Conservation (phyloP, 1,284 basidiomycete genomes). For the Ustilago sp. region DNA sequence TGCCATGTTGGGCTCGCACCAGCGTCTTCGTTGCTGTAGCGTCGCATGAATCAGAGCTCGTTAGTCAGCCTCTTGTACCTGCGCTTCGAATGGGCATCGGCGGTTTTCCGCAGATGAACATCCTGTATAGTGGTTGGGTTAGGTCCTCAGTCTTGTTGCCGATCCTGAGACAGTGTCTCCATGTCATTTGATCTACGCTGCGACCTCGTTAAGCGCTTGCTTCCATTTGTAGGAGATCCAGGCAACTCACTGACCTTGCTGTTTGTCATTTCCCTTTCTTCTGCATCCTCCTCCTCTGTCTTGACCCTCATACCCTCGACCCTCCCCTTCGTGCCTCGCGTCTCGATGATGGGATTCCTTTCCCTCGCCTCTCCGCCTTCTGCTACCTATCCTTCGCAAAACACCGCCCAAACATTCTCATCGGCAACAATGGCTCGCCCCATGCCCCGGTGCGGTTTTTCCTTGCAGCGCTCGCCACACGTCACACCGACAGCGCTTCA, state of each 20-base stretch:
- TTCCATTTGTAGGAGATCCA: not conserved
- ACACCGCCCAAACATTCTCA: not conserved
- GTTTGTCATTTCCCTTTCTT: not conserved
- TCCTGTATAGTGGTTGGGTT: not conserved
- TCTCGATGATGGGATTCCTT: constrained; percentile 24
- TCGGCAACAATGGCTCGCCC: not conserved
- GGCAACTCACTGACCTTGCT: constrained; percentile 7
- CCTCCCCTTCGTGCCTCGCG: constrained; percentile 15
- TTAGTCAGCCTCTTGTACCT: not conserved
- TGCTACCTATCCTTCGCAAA: not conserved
- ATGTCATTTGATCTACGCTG: constrained; percentile 7
- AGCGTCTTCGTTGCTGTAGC: not conserved
- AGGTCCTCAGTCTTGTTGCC: constrained; percentile 14
- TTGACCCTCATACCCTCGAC: constrained; percentile 24
- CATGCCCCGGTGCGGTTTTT: constrained; percentile 1
- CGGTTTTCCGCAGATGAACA: constrained; percentile 2
- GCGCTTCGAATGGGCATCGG: not conserved
- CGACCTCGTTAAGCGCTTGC: constrained; percentile 24
- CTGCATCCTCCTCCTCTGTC: constrained; percentile 2
- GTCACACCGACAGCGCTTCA: constrained; percentile 9
- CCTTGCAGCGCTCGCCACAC: constrained; percentile 12
- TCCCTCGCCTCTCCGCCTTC: constrained; percentile 8
- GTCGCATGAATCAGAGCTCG: constrained; percentile 1
- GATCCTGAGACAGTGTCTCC: constrained; percentile 12
- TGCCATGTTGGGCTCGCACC: not conserved